These are phyloP conservation scores for Eucalyptus cladocalyx DNA, from an alignment of 345 rosid species.

Conservation along the genomic window DNA sequence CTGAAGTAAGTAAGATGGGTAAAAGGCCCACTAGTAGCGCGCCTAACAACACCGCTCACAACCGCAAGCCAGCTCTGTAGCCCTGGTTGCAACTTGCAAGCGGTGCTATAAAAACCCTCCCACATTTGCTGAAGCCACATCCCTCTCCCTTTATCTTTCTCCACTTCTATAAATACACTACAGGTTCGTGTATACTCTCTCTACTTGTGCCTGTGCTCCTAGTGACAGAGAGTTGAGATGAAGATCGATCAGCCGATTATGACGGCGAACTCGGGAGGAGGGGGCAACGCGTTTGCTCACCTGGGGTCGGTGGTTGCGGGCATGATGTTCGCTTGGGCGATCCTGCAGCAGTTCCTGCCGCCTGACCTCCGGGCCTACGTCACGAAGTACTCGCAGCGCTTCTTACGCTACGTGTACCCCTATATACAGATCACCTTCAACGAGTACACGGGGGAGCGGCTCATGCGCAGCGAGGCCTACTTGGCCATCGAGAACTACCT, in stretches of 20 bases:
- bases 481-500: background rate
- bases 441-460: background rate
- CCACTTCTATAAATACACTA: background rate
- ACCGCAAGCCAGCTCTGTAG: no score
- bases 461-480: background rate
- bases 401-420: background rate
- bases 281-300: background rate
- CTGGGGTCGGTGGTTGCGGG: background rate
- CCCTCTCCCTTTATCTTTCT: background rate
- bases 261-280: background rate
- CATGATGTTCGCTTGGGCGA: background rate
- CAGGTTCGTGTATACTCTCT: background rate
- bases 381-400: background rate
- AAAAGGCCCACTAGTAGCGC: no score
- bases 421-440: constrained; percentile 1
- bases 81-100: no score
- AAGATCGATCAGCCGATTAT: background rate
- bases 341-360: background rate
- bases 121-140: background rate
- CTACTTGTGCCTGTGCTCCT: background rate
- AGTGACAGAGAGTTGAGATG: background rate
- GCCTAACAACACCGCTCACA: no score
- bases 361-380: background rate
- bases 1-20: no score
- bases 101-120: background rate